A percentile compares a stretch with the other conserved stretches of the same genome.
Conservation (phyloP, 257 asterid species). For the Solanum chiquidenum region DNA sequence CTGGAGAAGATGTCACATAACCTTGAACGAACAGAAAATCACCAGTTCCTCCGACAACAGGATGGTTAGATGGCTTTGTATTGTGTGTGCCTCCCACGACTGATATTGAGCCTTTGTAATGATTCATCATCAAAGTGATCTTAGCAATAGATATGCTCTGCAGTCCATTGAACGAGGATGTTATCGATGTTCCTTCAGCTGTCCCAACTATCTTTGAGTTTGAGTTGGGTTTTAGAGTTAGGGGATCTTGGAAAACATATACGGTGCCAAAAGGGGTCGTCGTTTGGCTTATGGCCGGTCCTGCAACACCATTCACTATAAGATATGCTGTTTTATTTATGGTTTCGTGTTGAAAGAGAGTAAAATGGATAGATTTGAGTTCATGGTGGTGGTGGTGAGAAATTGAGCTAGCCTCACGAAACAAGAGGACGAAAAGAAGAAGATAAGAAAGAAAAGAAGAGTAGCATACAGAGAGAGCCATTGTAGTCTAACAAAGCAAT, state of each 20-base stretch:
- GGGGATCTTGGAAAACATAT: conserved; percentile 11
- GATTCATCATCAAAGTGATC: conserved; percentile 7
- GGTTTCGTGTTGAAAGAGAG: conserved; percentile 18
- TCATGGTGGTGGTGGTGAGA: background rate
- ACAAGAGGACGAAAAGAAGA: background rate
- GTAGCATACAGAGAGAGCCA: background rate
- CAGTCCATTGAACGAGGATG: conserved; percentile 7
- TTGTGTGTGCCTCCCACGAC: conserved; percentile 13
- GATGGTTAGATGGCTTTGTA: conserved; percentile 11
- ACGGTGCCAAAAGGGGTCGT: conserved; percentile 15
- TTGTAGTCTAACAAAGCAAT: background rate
- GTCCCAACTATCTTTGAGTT: conserved; percentile 7
- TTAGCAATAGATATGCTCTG: conserved; percentile 13
- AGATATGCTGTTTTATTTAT: conserved; percentile 8
- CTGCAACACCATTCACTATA: conserved; percentile 17
- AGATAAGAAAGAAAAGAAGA: background rate
- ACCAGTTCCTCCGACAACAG: conserved; percentile 13
- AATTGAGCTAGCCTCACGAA: background rate
- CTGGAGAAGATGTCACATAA: conserved; percentile 14
- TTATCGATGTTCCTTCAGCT: conserved; percentile 13
- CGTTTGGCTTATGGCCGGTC: conserved; percentile 1
- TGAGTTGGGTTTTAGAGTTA: conserved; percentile 2
- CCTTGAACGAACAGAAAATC: conserved; percentile 15
- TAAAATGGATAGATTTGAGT: conserved; percentile 6
- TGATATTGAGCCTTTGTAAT: conserved; percentile 10